A percentile compares a stretch with the other conserved stretches of the same genome.
Conservation (phyloP, 73 alveolate species). For the Stentor coeruleus region DNA sequence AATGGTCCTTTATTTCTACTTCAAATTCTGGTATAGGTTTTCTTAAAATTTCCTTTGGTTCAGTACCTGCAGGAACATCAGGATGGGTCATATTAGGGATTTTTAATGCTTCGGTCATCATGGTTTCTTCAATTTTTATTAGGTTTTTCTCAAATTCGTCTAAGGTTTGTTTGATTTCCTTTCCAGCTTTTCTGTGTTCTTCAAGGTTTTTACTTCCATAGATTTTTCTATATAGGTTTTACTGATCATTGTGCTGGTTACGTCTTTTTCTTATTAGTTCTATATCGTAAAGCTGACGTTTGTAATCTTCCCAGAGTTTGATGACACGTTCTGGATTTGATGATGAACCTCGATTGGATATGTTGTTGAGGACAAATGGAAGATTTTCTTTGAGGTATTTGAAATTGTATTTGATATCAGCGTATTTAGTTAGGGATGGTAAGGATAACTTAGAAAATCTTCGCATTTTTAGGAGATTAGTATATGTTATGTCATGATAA, state of each 20-base stretch:
- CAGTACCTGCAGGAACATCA: conserved; percentile 57
- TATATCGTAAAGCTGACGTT: conserved; percentile 38
- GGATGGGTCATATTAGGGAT: conserved; percentile 81
- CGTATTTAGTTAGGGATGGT: conserved; percentile 35
- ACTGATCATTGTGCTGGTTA: conserved; percentile 50
- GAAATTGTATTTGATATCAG: conserved; percentile 41
- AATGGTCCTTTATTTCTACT: conserved; percentile 52
- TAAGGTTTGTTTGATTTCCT: conserved; percentile 32
- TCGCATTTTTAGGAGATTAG: not conserved
- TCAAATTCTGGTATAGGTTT: conserved; percentile 24
- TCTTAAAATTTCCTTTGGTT: conserved; percentile 30
- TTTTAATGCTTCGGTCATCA: conserved; percentile 50
- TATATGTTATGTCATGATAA: no score
- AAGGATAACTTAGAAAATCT: conserved; percentile 28
- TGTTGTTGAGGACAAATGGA: conserved; percentile 44
- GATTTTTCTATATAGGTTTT: conserved; percentile 33
- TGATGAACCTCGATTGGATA: conserved; percentile 44
- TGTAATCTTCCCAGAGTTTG: conserved; percentile 46
- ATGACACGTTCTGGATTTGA: conserved; percentile 43
- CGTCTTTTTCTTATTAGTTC: conserved; percentile 43
- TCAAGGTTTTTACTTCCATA: conserved; percentile 40
- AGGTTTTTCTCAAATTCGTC: conserved; percentile 35
- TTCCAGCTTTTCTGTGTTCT: conserved; percentile 37
- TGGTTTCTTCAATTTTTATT: not conserved
- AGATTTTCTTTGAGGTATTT: conserved; percentile 39